These are phyloP conservation scores for Penicillium roqueforti DNA, from an alignment of 495 filamentous ascomycete species.

Conservation along the genomic window DNA sequence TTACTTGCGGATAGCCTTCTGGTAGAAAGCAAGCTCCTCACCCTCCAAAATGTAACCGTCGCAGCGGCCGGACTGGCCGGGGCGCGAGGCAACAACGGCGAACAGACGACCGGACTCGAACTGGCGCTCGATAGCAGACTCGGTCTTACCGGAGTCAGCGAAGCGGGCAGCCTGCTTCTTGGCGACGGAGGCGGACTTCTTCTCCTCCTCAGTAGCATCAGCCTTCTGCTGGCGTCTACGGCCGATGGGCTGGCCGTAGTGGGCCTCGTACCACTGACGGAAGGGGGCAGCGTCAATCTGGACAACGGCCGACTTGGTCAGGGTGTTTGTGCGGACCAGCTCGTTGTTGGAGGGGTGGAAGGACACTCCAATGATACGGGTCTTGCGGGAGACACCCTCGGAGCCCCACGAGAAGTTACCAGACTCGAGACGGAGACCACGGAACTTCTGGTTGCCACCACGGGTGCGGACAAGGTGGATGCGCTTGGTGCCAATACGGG, in stretches of 20 bases:
- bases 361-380: slow-evolving; percentile 93
- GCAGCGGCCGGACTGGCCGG: slow-evolving; percentile 90
- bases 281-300: slow-evolving; percentile 98
- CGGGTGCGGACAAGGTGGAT: slow-evolving; percentile 98
- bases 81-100: slow-evolving; percentile 85
- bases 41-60: slow-evolving; percentile 99
- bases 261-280: slow-evolving; percentile 99
- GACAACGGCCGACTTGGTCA: slow-evolving; percentile 97
- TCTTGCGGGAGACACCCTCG: slow-evolving; percentile 95
- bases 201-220: slow-evolving; percentile 65
- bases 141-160: slow-evolving; percentile 82
- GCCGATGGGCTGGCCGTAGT: slow-evolving; percentile 88
- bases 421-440: slow-evolving; percentile 96
- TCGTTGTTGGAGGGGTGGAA: slow-evolving; percentile 99
- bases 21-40: slow-evolving; percentile 99
- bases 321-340: slow-evolving; percentile 98
- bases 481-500: slow-evolving; percentile 96
- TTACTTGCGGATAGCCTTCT: slow-evolving; percentile 96
- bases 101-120: slow-evolving; percentile 97
- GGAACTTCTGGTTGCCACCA: slow-evolving; percentile 99
- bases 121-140: slow-evolving; percentile 87
- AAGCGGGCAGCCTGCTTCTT: slow-evolving; percentile 91
- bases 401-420: slow-evolving; percentile 99
- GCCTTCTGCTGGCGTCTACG: slow-evolving; percentile 84
- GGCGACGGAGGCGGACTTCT: slow-evolving; percentile 90